Evolutionary conservation across 495 filamentous ascomycete genomes (phyloP), one percentile per base, ranked within the genome.

Genomic region (Penicillium bovifimosum): DNA sequence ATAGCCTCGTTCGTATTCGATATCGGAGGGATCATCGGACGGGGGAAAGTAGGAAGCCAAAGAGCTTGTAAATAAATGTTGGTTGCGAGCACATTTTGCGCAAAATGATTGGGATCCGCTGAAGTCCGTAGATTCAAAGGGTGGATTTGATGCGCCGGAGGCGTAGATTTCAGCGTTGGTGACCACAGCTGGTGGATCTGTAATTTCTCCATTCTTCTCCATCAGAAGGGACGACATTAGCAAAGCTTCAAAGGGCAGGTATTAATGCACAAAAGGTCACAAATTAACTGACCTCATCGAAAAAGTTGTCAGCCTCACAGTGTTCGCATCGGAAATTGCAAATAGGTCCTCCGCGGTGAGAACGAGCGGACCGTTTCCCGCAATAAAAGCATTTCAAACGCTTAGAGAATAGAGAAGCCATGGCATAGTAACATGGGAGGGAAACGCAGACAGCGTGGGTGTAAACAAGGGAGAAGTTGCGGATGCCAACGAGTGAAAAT

Each of bases 271-370:
- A 47, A 29, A 66, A 31, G 27, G 43, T n/a, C 32, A 16, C 44
- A 48, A 48, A 42, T 44, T 34, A 54, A 65, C 66, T 31, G 56
- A 79, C 77, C 68, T 80, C 67, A 61, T 96, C 91, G 8, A 95
- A 71, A 69, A 85, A 88, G 69, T 95, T 96, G 50, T 85, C 80
- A 17, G 88, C 85, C 54, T 90, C 87, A 71, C 90, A 95, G 48
- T 80, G 71, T 9, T 75, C 61, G 61, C 90, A 95, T 14, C 80
- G 73, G 70, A 87, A 93, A 62, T 81, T 76, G 51, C 71, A 76
- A 20, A 81, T 60, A 28, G 66, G 61, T 42, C 76, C 75, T 43
- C 76, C 75, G 55, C 76, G 73, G 45, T 77, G 75, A 47, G 69
- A 68, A 35, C 80, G 73, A 14, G 75, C 69, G 24, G 85, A 84